Conservation (phyloP, 495 filamentous ascomycete species). For the Endocarpon pusillum region DNA sequence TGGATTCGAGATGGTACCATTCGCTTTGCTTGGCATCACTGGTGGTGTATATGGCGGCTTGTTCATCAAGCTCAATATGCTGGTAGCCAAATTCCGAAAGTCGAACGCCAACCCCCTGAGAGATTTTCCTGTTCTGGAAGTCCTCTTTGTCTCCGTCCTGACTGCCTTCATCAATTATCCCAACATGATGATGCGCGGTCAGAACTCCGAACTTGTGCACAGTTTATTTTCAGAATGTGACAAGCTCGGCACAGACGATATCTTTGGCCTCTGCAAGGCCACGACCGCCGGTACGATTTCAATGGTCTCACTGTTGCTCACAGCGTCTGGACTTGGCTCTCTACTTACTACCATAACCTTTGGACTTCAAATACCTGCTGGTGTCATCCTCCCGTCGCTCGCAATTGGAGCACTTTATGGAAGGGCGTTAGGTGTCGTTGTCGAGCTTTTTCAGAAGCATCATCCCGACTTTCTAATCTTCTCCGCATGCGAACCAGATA, state of each 20-base stretch:
- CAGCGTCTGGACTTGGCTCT: conserved; percentile 69
- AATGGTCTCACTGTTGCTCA: conserved; percentile 60
- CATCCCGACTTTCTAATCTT: conserved; percentile 67
- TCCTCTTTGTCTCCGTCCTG: conserved; percentile 51
- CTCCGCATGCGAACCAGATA: conserved; percentile 65
- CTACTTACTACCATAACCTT: conserved; percentile 80
- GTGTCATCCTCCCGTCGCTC: conserved; percentile 95
- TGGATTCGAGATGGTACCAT: conserved; percentile 83
- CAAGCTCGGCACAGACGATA: conserved; percentile 53
- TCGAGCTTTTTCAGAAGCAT: conserved; percentile 74
- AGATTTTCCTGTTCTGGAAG: conserved; percentile 56
- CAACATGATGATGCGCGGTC: conserved; percentile 84
- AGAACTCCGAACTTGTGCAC: conserved; percentile 82
- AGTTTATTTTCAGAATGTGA: conserved; percentile 83
- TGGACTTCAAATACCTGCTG: conserved; percentile 89
- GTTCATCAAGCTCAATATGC: conserved; percentile 90
- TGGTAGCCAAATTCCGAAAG: conserved; percentile 66
- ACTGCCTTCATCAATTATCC: conserved; percentile 89
- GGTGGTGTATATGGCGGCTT: conserved; percentile 87
- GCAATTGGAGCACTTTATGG: conserved; percentile 86
- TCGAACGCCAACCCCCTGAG: conserved; percentile 33
- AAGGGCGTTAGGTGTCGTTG: conserved; percentile 73
- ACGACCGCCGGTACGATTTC: conserved; percentile 51
- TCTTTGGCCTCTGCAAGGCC: conserved; percentile 49
- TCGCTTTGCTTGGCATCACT: conserved; percentile 68